Base-by-base conservation (phyloP, 2,329 filamentous ascomycete species). In the Colletotrichum cereale region DNA sequence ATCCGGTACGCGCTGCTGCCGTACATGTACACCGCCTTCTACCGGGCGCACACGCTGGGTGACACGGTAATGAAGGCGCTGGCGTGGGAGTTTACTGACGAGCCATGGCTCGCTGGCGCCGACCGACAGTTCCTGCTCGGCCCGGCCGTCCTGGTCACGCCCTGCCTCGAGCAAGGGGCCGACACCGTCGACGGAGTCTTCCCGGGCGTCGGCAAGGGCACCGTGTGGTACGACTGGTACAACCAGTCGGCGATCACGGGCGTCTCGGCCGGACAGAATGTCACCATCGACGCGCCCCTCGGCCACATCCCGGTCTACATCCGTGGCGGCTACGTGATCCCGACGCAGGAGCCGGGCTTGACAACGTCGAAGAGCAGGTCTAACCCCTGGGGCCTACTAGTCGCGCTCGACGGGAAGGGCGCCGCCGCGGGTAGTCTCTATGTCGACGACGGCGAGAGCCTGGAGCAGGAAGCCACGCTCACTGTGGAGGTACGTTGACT, bases 161-260 rank as follows among this genome's bases (percentile, higher is more conserved):
- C 92, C 0, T 91, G 92, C 0, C 86, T 94, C 2, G 87, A 85
- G 52, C 89, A 90, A 73, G 90, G 88, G 10, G 87, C 88, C 24
- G 87, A 82, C 0, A 86, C 85, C 2, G 91, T 93, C 10, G 82
- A 88, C 34, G 92, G 90, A 36, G 87, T 93, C 4, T 94, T 95
- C 79, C 92, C 92, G 0, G 92, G 92, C 8, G 79, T 72, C 11
- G 61, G 70, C 2, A 62, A 56, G 42, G 67, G 70, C 2, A 87
- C 89, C 50, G 79, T 89, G 2, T 95, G 92, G 90, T 95, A 94
- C 76, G 92, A 95, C 78, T 95, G 92, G 92, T 94, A 94, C 79
- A 92, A 87, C n/a, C 88, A 90, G 62, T 85, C 84, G 0, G 84
- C 84, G 0, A 83, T 93, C 12, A 73, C 74, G 1, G 78, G 76